phyloP scores from a whole-genome alignment of 208 protist genomes.

The Trypanosoma lewisi region DNA sequence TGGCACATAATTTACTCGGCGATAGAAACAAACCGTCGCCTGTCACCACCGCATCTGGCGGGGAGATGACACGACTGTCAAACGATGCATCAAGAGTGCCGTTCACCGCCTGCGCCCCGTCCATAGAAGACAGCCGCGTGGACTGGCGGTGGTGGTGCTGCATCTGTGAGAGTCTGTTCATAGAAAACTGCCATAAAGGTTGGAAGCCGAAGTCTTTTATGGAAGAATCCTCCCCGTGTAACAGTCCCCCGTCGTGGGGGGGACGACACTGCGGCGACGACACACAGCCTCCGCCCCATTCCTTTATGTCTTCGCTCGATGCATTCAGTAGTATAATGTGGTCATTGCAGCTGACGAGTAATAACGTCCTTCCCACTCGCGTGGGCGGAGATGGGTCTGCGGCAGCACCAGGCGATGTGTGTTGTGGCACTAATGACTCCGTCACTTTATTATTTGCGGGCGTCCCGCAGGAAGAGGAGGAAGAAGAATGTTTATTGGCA shows the following conservation, averaged over 20 bases:
- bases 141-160: neutral
- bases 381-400: neutral
- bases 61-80: neutral
- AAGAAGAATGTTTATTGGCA: neutral
- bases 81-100: neutral
- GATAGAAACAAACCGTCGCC: neutral
- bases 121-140: neutral
- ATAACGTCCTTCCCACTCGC: neutral
- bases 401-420: too few species aligned
- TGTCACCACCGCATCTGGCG: neutral
- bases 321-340: slow-evolving; percentile 18
- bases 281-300: neutral
- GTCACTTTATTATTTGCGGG: neutral
- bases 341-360: slow-evolving; percentile 10
- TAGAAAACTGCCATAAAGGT: slow-evolving; percentile 13
- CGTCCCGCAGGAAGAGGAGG: neutral
- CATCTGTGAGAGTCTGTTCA: neutral
- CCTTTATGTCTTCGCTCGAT: slow-evolving; percentile 8
- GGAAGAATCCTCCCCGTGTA: too few species aligned
- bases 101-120: neutral
- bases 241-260: neutral
- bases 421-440: neutral
- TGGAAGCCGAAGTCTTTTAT: too few species aligned
- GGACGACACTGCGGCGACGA: neutral
- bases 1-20: too few species aligned